phyloP scores from a whole-genome alignment of 805 yeast species.

The Ascoidea tarda region DNA sequence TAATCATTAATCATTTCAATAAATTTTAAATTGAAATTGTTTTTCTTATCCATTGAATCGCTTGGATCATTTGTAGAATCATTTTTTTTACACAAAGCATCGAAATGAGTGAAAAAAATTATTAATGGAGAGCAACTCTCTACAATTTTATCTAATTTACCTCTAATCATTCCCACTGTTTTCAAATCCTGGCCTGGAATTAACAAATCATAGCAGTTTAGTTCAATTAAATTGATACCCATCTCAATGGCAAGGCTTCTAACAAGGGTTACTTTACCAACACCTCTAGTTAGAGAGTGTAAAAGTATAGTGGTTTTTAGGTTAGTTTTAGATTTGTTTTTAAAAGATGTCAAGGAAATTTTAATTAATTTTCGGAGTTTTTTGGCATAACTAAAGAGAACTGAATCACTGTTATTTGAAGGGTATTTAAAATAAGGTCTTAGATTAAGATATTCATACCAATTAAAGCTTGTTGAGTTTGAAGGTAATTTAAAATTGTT shows the following conservation, averaged over 20 bases:
- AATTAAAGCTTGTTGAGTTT: slow-evolving; percentile 15
- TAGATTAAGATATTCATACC: slow-evolving; percentile 33
- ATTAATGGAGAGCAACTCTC: slow-evolving; percentile 33
- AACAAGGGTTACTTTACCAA: slow-evolving; percentile 65
- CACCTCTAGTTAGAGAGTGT: slow-evolving; percentile 55
- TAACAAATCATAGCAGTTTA: slow-evolving; percentile 57
- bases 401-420: not conserved
- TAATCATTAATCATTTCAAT: slow-evolving; percentile 43
- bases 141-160: slow-evolving; percentile 54
- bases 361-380: slow-evolving; percentile 38
- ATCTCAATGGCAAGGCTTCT: slow-evolving; percentile 36
- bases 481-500: slow-evolving; percentile 21
- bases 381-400: slow-evolving; percentile 31
- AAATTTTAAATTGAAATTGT: slow-evolving; percentile 38
- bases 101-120: slow-evolving; percentile 58
- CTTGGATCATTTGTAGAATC: slow-evolving; percentile 40
- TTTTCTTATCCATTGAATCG: slow-evolving; percentile 22
- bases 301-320: slow-evolving; percentile 52
- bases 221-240: slow-evolving; percentile 52
- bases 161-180: slow-evolving; percentile 64
- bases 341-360: slow-evolving; percentile 27
- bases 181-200: slow-evolving; percentile 64
- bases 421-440: slow-evolving; percentile 25
- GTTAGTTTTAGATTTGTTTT: slow-evolving; percentile 17
- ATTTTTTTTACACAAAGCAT: slow-evolving; percentile 34